Percentiles rank a stretch among this genome's conserved stretches.
Evolutionary conservation across 129 eudicot species (phyloP).

Genomic region (Silybum marianum): DNA sequence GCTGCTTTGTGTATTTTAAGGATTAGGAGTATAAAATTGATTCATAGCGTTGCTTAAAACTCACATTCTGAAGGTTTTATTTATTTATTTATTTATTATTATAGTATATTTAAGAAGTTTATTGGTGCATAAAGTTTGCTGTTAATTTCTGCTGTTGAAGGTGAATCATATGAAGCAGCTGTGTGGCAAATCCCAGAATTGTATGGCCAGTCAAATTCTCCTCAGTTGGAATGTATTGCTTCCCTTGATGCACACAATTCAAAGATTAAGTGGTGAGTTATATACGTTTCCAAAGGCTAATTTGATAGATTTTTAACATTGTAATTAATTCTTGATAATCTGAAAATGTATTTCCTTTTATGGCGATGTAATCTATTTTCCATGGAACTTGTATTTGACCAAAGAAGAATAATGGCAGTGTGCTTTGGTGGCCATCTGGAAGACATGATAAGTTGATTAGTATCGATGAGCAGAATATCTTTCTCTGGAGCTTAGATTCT

Average conservation of each 20-base stretch:
- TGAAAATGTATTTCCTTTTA: neutral
- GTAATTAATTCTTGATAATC: too few species aligned
- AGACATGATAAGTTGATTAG: slow-evolving; percentile 88
- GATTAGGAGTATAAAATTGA: neutral
- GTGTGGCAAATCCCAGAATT: slow-evolving; percentile 98
- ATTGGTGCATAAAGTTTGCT: slow-evolving; percentile 17
- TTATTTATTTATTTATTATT: neutral
- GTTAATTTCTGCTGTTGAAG: slow-evolving; percentile 40
- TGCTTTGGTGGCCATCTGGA: slow-evolving; percentile 98
- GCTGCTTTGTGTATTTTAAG: neutral
- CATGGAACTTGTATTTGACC: slow-evolving; percentile 8
- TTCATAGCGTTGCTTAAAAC: neutral
- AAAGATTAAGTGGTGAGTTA: slow-evolving; percentile 75
- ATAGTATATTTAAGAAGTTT: neutral
- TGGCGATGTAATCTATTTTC: slow-evolving; percentile 5
- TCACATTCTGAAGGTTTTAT: neutral
- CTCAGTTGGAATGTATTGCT: slow-evolving; percentile 81
- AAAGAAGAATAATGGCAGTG: slow-evolving; percentile 46
- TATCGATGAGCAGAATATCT: slow-evolving; percentile 87
- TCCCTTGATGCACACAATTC: slow-evolving; percentile 75
- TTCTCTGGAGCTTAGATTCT: slow-evolving; percentile 91
- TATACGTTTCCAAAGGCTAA: too few species aligned
- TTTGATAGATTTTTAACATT: too few species aligned
- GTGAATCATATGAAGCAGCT: slow-evolving; percentile 92
- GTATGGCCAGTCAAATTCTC: slow-evolving; percentile 92